Evolutionary conservation across 176 grass and related monocot species (phyloP).

Genomic region (Hyparrhenia diplandra): DNA sequence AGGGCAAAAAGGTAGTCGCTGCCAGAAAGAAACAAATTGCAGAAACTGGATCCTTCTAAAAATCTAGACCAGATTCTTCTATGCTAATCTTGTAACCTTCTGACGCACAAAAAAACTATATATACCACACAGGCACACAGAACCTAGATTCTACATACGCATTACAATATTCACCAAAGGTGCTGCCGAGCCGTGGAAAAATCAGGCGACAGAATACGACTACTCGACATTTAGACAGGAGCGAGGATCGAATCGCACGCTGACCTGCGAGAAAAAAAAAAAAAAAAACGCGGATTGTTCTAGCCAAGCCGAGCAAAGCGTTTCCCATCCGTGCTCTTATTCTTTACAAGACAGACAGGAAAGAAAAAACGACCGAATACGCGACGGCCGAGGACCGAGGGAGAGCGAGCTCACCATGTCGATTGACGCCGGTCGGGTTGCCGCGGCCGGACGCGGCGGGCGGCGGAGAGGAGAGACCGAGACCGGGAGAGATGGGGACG

Average conservation of each 20-base stretch:
- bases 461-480: background rate
- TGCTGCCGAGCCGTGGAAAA: background rate
- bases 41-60: constrained; percentile 1
- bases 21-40: background rate
- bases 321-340: background rate
- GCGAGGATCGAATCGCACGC: background rate
- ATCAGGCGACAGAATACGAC: background rate
- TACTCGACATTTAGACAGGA: background rate
- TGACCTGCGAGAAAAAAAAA: constrained; percentile 32
- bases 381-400: background rate
- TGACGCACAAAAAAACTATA: background rate
- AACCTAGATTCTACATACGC: constrained; percentile 4
- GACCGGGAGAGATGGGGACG: constrained; percentile 31
- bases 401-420: constrained; percentile 25
- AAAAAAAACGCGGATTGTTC: background rate
- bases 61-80: constrained; percentile 7
- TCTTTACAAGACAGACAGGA: background rate
- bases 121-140: background rate
- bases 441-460: constrained; percentile 18
- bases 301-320: background rate
- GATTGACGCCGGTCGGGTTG: background rate
- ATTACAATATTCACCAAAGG: constrained; percentile 19
- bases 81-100: background rate
- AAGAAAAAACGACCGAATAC: background rate
- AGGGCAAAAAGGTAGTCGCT: background rate